Conservation (phyloP, 805 yeast genomes). For the Candida sphagnicola region DNA sequence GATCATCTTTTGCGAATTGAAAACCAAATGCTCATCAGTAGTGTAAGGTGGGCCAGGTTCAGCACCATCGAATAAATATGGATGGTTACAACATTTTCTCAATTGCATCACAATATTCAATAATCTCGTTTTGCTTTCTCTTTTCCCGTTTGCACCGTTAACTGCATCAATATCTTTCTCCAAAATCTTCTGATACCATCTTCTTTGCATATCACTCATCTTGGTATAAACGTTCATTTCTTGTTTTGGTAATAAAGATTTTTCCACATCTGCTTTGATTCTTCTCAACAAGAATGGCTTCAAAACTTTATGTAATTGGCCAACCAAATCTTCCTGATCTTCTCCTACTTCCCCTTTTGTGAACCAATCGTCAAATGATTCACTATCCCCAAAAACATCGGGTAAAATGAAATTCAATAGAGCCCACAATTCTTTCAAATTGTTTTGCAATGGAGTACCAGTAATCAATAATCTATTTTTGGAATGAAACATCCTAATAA, state of each 20-base stretch:
- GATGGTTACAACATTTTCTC: constrained; percentile 83
- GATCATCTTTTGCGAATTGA: constrained; percentile 66
- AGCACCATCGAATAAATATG: constrained; percentile 81
- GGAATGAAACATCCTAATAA: constrained; percentile 68
- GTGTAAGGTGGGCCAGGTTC: constrained; percentile 89
- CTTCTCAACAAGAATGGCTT: constrained; percentile 74
- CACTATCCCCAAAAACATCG: constrained; percentile 71
- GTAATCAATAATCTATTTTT: constrained; percentile 69
- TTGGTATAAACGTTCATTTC: constrained; percentile 71
- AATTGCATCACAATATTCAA: constrained; percentile 81
- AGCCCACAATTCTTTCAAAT: constrained; percentile 80
- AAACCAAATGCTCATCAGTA: constrained; percentile 78
- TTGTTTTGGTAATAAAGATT: constrained; percentile 68
- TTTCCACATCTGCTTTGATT: constrained; percentile 78
- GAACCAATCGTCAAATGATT: constrained; percentile 76
- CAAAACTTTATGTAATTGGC: constrained; percentile 70
- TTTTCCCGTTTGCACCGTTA: constrained; percentile 73
- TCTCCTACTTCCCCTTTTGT: constrained; percentile 26
- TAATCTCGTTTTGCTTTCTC: constrained; percentile 71
- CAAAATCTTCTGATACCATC: constrained; percentile 71
- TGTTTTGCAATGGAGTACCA: constrained; percentile 81
- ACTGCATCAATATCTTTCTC: constrained; percentile 84
- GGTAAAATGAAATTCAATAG: constrained; percentile 71
- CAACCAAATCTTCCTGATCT: constrained; percentile 50
- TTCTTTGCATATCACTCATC: constrained; percentile 75